Conservation (phyloP, 2,329 filamentous ascomycete genomes). For the Grosmannia serpens region DNA sequence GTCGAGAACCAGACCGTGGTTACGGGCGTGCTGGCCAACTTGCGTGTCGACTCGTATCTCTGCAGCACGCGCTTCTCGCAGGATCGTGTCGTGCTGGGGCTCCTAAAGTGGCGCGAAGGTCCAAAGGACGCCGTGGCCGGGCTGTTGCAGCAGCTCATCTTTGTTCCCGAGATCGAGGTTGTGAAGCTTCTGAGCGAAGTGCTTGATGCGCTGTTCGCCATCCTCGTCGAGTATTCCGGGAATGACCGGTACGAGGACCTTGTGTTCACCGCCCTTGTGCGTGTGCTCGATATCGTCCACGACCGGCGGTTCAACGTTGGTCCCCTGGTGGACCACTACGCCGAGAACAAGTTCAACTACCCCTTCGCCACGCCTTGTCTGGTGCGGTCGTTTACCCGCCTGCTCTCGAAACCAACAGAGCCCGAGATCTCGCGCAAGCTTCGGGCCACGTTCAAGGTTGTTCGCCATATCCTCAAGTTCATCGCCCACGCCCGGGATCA, state of each 20-base stretch:
- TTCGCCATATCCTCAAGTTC: constrained; percentile 85
- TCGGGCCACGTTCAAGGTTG: constrained; percentile 88
- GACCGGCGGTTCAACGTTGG: constrained; percentile 88
- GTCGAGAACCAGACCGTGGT: constrained; percentile 61
- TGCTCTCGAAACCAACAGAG: constrained; percentile 74
- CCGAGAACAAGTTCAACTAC: constrained; percentile 80
- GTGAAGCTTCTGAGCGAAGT: constrained; percentile 88
- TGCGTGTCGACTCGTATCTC: constrained; percentile 72
- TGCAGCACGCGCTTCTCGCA: constrained; percentile 95
- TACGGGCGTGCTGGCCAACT: constrained; percentile 66
- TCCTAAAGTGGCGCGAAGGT: constrained; percentile 77
- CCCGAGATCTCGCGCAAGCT: constrained; percentile 73
- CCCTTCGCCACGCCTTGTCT: constrained; percentile 84
- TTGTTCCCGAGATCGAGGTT: constrained; percentile 94
- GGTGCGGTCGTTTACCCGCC: constrained; percentile 72
- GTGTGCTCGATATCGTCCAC: constrained; percentile 84
- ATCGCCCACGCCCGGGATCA: constrained; percentile 81
- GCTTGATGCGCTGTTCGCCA: constrained; percentile 81
- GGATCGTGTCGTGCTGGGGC: constrained; percentile 70
- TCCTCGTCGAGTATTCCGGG: constrained; percentile 81
- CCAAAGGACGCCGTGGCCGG: constrained; percentile 59
- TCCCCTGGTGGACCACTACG: constrained; percentile 84
- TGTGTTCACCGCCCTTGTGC: constrained; percentile 81
- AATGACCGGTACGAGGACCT: constrained; percentile 88
- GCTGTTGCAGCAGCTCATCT: constrained; percentile 72